These are phyloP conservation scores for Pestalotiopsis sp. DNA, from an alignment of 2,329 filamentous ascomycete genomes.

Conservation along the genomic window DNA sequence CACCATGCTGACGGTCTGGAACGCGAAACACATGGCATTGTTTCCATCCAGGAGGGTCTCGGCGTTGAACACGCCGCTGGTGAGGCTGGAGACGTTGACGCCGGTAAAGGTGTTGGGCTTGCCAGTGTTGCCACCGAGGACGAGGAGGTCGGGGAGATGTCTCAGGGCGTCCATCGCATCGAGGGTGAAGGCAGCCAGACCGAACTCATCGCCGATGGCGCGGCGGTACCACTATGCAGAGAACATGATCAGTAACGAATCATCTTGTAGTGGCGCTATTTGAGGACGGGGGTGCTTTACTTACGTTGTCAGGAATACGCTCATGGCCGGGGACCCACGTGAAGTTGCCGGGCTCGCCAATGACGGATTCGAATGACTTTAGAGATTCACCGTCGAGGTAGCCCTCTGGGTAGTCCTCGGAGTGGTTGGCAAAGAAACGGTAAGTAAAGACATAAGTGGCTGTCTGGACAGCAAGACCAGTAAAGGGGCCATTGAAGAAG, in stretches of 20 bases:
- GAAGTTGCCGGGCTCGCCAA: neutral
- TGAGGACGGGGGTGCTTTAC: slow-evolving; percentile 16
- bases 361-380: neutral
- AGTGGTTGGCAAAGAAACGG: slow-evolving; percentile 45
- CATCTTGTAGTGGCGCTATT: slow-evolving; percentile 11
- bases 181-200: neutral
- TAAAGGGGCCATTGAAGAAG: slow-evolving; percentile 55
- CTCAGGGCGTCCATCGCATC: slow-evolving; percentile 14
- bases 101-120: slow-evolving; percentile 26
- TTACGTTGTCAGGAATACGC: slow-evolving; percentile 38
- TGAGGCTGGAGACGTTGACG: slow-evolving; percentile 27
- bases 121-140: slow-evolving; percentile 31
- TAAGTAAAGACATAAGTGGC: slow-evolving; percentile 51
- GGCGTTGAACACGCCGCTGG: slow-evolving; percentile 27
- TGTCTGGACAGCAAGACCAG: slow-evolving; percentile 47
- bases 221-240: slow-evolving; percentile 1
- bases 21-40: slow-evolving; percentile 35
- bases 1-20: neutral
- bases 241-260: neutral
- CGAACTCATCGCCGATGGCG: neutral
- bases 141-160: slow-evolving; percentile 23
- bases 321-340: slow-evolving; percentile 27
- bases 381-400: neutral
- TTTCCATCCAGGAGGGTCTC: slow-evolving; percentile 29
- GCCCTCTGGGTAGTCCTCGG: slow-evolving; percentile 17